Conservation (phyloP, 164 flowering plant species). For the Saururus chinensis region DNA sequence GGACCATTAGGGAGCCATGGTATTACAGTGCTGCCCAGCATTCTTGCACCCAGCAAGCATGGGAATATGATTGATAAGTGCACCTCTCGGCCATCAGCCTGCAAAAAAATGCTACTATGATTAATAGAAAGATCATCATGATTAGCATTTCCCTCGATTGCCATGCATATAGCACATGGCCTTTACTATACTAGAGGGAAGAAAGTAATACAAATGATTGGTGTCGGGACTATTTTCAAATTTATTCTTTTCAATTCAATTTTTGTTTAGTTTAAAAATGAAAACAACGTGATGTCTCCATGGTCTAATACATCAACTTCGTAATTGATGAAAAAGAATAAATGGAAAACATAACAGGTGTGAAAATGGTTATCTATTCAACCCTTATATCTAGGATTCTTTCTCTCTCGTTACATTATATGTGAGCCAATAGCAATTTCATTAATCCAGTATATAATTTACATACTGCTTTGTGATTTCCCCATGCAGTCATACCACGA, state of each 20-base stretch:
- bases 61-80: slow-evolving; percentile 75
- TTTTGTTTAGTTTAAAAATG: too few species aligned
- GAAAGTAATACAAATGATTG: too few species aligned
- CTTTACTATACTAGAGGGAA: not conserved
- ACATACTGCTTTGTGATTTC: not conserved
- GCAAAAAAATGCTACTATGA: slow-evolving; percentile 1
- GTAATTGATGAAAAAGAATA: not conserved
- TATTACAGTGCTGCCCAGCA: slow-evolving; percentile 81
- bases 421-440: not conserved
- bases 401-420: too few species aligned
- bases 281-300: too few species aligned
- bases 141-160: not conserved
- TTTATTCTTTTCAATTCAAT: too few species aligned
- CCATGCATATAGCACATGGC: not conserved
- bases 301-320: not conserved
- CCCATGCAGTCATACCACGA: slow-evolving; percentile 50
- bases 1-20: slow-evolving; percentile 69
- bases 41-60: slow-evolving; percentile 75
- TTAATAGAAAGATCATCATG: not conserved
- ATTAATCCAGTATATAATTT: not conserved
- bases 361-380: not conserved
- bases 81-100: slow-evolving; percentile 98
- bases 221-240: too few species aligned
- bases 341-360: not conserved
- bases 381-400: too few species aligned